These are phyloP conservation scores for Grosmannia clavigera DNA, from an alignment of 2,329 filamentous ascomycete species.

Conservation along the genomic window DNA sequence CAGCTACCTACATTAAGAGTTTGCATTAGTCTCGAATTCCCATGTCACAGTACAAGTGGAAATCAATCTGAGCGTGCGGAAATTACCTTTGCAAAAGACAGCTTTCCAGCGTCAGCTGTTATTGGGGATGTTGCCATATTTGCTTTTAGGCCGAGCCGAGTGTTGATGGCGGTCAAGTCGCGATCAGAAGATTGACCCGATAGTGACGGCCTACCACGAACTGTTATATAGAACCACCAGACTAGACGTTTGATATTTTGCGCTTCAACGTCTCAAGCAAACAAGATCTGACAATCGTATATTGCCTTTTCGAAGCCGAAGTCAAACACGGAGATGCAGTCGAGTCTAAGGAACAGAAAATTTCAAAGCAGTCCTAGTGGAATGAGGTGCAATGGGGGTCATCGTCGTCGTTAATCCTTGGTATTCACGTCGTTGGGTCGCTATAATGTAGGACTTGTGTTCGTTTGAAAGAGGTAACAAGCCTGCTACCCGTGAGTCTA, in stretches of 20 bases:
- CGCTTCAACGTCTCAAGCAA: neutral
- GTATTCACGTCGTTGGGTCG: neutral
- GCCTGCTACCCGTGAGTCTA: no score
- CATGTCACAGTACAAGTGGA: neutral
- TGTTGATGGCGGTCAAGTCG: neutral
- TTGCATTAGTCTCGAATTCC: neutral
- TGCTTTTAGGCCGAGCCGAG: neutral
- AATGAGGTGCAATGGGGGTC: constrained; percentile 27
- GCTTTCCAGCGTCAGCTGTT: constrained; percentile 37
- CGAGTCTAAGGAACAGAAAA: constrained; percentile 4
- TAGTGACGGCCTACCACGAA: neutral
- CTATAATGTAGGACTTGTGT: neutral
- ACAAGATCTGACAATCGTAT: neutral
- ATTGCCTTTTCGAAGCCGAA: neutral
- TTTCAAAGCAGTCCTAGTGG: constrained; percentile 39
- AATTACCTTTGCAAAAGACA: constrained; percentile 67
- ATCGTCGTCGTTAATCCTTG: constrained; percentile 17
- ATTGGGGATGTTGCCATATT: constrained; percentile 35
- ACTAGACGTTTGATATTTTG: neutral
- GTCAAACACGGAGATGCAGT: neutral
- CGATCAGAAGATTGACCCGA: neutral
- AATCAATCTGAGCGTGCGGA: neutral
- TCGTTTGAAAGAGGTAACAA: neutral
- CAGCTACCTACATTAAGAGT: constrained; percentile 9
- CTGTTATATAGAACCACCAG: neutral